Percentiles rank a stretch among this genome's conserved stretches.
These are phyloP conservation scores for Vinca major DNA, from an alignment of 305 asterid species.

Conservation along the genomic window DNA sequence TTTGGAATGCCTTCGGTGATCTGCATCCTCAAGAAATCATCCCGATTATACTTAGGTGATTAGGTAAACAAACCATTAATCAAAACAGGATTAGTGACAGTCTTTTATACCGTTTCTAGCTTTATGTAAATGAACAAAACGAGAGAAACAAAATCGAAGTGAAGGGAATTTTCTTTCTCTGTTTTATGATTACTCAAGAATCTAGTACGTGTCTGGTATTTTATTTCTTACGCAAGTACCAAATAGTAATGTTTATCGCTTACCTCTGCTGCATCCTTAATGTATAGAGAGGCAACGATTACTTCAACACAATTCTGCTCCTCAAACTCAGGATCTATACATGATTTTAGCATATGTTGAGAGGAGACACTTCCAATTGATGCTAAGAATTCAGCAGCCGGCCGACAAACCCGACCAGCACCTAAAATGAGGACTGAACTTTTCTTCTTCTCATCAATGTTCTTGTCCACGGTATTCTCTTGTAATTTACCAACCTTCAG, in stretches of 20 bases:
- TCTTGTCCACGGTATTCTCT: slow-evolving; percentile 30
- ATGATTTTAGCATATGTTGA: slow-evolving; percentile 36
- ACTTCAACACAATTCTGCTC: slow-evolving; percentile 51
- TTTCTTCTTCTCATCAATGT: slow-evolving; percentile 31
- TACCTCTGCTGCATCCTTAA: slow-evolving; percentile 93
- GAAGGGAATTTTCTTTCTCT: neutral
- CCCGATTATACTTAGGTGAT: neutral
- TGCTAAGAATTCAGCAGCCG: slow-evolving; percentile 81
- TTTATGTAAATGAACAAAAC: neutral
- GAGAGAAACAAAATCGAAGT: neutral
- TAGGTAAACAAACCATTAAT: neutral
- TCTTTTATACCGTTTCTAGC: neutral
- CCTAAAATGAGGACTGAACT: slow-evolving; percentile 68
- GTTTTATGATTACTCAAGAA: neutral
- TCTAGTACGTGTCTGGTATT: no score
- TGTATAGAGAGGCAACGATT: slow-evolving; percentile 73
- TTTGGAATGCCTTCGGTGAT: slow-evolving; percentile 57
- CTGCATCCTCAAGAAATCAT: slow-evolving; percentile 31
- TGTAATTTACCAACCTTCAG: slow-evolving; percentile 48
- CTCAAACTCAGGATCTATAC: slow-evolving; percentile 29
- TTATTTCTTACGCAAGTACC: neutral
- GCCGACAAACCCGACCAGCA: slow-evolving; percentile 95
- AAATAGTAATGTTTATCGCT: neutral
- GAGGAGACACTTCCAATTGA: slow-evolving; percentile 49
- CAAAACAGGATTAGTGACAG: neutral